These are phyloP conservation scores for Pochonia chlamydosporia DNA, from an alignment of 2,329 filamentous ascomycete species.

Conservation along the genomic window DNA sequence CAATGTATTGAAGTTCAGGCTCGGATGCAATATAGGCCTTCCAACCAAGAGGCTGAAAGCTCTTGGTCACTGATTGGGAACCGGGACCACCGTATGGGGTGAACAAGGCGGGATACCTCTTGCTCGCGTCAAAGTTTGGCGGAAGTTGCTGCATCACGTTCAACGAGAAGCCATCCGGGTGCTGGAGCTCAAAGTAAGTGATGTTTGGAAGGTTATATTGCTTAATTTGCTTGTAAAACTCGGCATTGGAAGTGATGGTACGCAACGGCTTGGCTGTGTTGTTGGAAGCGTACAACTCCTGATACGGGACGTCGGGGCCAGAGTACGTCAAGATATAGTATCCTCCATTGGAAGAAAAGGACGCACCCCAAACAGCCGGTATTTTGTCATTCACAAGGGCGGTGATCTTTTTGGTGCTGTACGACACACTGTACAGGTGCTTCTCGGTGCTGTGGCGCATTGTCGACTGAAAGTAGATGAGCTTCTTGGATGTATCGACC, in stretches of 20 bases:
- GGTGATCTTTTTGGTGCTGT: conserved; percentile 45
- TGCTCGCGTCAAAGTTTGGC: conserved; percentile 54
- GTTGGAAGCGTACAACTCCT: conserved; percentile 57
- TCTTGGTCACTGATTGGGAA: conserved; percentile 55
- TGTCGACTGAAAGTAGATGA: conserved; percentile 61
- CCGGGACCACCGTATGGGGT: conserved; percentile 64
- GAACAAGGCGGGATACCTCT: conserved; percentile 62
- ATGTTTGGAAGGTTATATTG: conserved; percentile 59
- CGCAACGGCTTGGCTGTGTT: conserved; percentile 43
- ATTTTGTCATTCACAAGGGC: conserved; percentile 56
- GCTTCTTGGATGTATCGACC: conserved; percentile 47
- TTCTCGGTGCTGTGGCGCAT: conserved; percentile 61
- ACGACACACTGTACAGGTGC: conserved; percentile 62
- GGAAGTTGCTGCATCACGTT: conserved; percentile 63
- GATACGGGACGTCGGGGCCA: conserved; percentile 63
- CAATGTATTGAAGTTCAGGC: conserved; percentile 61
- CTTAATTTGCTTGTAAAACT: conserved; percentile 46
- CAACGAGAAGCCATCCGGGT: conserved; percentile 54
- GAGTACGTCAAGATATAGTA: conserved; percentile 62
- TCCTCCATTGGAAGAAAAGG: conserved; percentile 55
- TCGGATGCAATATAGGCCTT: conserved; percentile 60
- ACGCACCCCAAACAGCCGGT: conserved; percentile 56
- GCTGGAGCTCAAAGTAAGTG: conserved; percentile 56
- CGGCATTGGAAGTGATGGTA: conserved; percentile 55
- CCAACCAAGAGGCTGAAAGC: conserved; percentile 51